Conservation (phyloP, 1,284 basidiomycete species). For the Leucoagaricus sp. region DNA sequence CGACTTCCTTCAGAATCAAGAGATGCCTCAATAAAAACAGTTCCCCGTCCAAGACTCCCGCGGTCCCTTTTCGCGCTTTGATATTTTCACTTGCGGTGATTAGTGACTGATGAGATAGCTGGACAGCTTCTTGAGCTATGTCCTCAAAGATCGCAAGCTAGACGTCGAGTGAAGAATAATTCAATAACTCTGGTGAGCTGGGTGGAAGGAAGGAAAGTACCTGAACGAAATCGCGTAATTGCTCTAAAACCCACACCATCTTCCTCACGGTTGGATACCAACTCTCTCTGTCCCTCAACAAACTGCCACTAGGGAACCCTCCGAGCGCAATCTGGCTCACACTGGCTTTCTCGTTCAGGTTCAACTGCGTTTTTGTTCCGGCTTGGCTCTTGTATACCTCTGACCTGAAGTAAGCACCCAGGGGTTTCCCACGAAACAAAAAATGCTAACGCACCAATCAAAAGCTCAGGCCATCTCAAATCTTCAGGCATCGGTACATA, state of each 20-base stretch:
- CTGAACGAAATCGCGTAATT: slow-evolving; percentile 89
- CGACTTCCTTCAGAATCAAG: slow-evolving; percentile 89
- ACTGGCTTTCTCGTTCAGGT: slow-evolving; percentile 56
- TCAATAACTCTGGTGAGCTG: neutral
- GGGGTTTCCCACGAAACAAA: slow-evolving; percentile 3
- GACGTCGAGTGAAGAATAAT: neutral
- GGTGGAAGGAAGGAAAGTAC: slow-evolving; percentile 42
- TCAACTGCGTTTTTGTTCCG: neutral
- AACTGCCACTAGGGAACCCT: slow-evolving; percentile 7
- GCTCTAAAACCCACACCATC: slow-evolving; percentile 86
- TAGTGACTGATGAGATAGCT: slow-evolving; percentile 79
- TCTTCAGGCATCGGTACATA: slow-evolving; percentile 79
- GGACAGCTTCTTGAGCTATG: slow-evolving; percentile 88
- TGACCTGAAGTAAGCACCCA: slow-evolving; percentile 23
- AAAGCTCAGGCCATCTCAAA: slow-evolving; percentile 81
- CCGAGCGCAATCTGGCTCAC: slow-evolving; percentile 25
- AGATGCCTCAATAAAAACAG: slow-evolving; percentile 89
- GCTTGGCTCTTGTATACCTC: slow-evolving; percentile 39
- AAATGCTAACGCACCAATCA: slow-evolving; percentile 49
- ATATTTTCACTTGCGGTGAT: slow-evolving; percentile 69
- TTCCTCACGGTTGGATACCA: slow-evolving; percentile 90
- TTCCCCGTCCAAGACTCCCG: slow-evolving; percentile 62
- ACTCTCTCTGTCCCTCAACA: slow-evolving; percentile 70
- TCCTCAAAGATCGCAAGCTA: slow-evolving; percentile 92
- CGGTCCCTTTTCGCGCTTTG: slow-evolving; percentile 45